These are phyloP conservation scores for Rasamsonia emersonii DNA, from an alignment of 2,329 filamentous ascomycete species.

Conservation along the genomic window DNA sequence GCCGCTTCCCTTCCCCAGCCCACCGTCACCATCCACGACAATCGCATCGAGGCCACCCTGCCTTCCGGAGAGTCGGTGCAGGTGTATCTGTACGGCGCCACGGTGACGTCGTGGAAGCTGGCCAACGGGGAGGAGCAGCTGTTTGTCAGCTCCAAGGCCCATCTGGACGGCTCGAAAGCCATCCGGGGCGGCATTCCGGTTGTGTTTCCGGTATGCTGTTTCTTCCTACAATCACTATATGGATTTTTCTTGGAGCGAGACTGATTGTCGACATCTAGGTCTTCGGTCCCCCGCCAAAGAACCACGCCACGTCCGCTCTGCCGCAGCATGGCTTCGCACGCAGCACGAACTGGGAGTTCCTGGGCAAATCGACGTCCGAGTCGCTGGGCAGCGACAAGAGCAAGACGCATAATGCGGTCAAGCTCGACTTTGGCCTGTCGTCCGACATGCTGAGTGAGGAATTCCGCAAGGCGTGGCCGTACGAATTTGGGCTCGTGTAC, in stretches of 20 bases:
- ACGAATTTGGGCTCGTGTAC: conserved; percentile 84
- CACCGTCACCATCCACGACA: conserved; percentile 64
- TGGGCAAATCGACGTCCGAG: conserved; percentile 50
- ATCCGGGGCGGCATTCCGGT: conserved; percentile 87
- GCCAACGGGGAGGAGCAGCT: conserved; percentile 70
- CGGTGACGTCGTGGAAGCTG: conserved; percentile 88
- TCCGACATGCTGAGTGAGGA: conserved; percentile 61
- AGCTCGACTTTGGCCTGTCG: conserved; percentile 91
- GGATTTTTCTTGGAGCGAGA: background rate
- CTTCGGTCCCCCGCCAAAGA: conserved; percentile 72
- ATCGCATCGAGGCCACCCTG: conserved; percentile 68
- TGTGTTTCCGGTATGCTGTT: conserved; percentile 73
- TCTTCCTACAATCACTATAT: too few species aligned
- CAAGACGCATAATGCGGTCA: conserved; percentile 60
- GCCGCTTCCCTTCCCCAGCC: conserved; percentile 68
- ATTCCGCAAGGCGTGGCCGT: conserved; percentile 67
- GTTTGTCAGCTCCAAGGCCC: conserved; percentile 72
- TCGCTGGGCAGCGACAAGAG: conserved; percentile 25
- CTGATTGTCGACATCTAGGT: conserved; percentile 40
- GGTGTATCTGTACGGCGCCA: conserved; percentile 84
- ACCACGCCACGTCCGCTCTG: conserved; percentile 68
- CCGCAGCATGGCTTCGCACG: conserved; percentile 94
- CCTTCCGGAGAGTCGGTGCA: conserved; percentile 81
- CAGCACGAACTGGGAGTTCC: conserved; percentile 82
- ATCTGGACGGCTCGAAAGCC: conserved; percentile 77